Evolutionary conservation across 192 early-diverging fungal species (phyloP).

Genomic region (Coemansia sp.): DNA sequence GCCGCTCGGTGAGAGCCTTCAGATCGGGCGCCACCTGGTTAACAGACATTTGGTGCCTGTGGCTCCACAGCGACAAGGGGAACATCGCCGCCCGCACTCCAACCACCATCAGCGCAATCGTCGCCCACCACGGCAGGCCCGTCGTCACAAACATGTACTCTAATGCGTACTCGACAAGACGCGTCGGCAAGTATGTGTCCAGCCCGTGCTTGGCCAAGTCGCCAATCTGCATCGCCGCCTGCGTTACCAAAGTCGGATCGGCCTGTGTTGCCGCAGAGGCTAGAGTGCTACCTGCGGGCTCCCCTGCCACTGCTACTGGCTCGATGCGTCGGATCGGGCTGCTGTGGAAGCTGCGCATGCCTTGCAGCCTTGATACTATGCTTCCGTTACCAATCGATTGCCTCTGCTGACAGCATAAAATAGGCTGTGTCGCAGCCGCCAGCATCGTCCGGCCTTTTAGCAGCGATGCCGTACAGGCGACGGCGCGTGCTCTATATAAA

Average conservation of each 20-base stretch:
- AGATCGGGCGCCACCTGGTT: constrained; percentile 72
- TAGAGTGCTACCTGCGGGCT: not conserved
- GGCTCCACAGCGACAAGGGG: constrained; percentile 72
- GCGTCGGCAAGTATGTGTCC: constrained; percentile 68
- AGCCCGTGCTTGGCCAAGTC: constrained; percentile 85
- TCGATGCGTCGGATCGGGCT: constrained; percentile 10
- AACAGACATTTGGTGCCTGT: constrained; percentile 67
- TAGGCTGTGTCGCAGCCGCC: not conserved
- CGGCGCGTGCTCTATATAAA: not conserved
- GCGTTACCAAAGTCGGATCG: constrained; percentile 6
- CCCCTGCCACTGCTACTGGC: not conserved
- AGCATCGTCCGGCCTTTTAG: not conserved
- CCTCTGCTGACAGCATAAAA: not conserved
- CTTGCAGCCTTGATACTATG: not conserved
- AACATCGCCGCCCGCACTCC: constrained; percentile 66
- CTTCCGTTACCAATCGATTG: not conserved
- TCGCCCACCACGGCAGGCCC: constrained; percentile 92
- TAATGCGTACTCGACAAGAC: constrained; percentile 65
- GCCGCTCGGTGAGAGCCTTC: constrained; percentile 63
- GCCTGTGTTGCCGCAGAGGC: not conserved
- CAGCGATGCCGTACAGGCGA: not conserved
- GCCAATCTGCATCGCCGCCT: constrained; percentile 70
- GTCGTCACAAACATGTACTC: constrained; percentile 79
- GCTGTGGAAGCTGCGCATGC: constrained; percentile 17
- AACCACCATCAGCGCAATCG: constrained; percentile 74